A percentile compares a stretch with the other conserved stretches of the same genome.
Evolutionary conservation across 192 early-diverging fungal species (phyloP).

Genomic region (Polychytrium aggregatum): DNA sequence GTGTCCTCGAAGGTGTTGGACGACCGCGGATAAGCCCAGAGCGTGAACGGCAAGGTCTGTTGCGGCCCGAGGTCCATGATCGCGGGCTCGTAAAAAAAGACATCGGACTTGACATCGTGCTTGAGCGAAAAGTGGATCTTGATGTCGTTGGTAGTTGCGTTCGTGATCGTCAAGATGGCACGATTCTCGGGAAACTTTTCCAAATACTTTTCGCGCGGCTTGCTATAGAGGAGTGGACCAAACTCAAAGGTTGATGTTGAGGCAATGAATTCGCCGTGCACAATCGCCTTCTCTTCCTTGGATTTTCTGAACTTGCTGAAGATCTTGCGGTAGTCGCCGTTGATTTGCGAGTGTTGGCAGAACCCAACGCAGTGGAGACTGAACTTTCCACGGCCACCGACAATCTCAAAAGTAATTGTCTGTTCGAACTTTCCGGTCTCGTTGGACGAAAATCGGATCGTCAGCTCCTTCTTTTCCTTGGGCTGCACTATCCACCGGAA

Average conservation of each 20-base stretch:
- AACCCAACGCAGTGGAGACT: constrained; percentile 26
- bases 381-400: constrained; percentile 25
- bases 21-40: constrained; percentile 45
- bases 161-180: constrained; percentile 35
- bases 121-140: constrained; percentile 33
- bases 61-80: constrained; percentile 31
- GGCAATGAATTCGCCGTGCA: constrained; percentile 37
- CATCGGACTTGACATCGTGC: constrained; percentile 42
- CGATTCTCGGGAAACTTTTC: constrained; percentile 46
- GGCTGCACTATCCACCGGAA: constrained; percentile 41
- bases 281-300: constrained; percentile 35
- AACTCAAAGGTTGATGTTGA: constrained; percentile 40
- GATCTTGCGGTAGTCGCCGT: constrained; percentile 30
- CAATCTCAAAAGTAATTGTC: constrained; percentile 36
- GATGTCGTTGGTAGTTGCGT: constrained; percentile 28
- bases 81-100: constrained; percentile 48
- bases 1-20: constrained; percentile 37
- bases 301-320: constrained; percentile 34
- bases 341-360: constrained; percentile 38
- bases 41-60: constrained; percentile 22
- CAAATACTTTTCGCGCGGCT: constrained; percentile 47
- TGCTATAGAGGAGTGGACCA: constrained; percentile 46
- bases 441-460: constrained; percentile 31
- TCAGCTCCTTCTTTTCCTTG: constrained; percentile 35
- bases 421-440: constrained; percentile 41